Evolutionary conservation across 352 stramenopile species (phyloP).

Genomic region (Plasmopara halstedii): DNA sequence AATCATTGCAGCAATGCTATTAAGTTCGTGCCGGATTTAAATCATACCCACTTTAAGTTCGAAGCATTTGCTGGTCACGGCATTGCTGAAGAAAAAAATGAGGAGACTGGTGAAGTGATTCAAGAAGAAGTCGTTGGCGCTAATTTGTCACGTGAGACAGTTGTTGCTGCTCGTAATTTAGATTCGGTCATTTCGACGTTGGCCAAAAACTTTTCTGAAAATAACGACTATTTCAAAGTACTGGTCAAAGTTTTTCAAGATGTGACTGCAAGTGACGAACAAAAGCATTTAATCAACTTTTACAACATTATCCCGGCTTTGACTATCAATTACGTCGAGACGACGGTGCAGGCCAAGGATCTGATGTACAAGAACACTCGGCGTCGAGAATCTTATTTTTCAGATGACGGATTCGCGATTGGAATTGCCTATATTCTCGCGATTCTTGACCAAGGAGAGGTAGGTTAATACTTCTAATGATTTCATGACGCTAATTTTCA

Average conservation of each 20-base stretch:
- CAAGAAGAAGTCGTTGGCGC: conserved; percentile 44
- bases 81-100: conserved; percentile 45
- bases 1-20: conserved; percentile 90
- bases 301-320: conserved; percentile 85
- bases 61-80: conserved; percentile 61
- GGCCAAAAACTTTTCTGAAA: conserved; percentile 86
- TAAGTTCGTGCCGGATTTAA: conserved; percentile 88
- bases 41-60: conserved; percentile 82
- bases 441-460: conserved; percentile 84
- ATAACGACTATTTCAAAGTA: conserved; percentile 92
- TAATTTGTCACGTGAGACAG: conserved; percentile 69
- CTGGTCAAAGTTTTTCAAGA: conserved; percentile 86
- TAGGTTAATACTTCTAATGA: conserved; percentile 13
- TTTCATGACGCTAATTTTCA: neutral
- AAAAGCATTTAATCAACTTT: conserved; percentile 91
- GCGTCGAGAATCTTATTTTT: conserved; percentile 92
- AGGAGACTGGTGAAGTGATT: conserved; percentile 40
- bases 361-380: conserved; percentile 94
- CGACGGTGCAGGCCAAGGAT: conserved; percentile 88
- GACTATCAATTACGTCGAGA: conserved; percentile 88
- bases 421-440: conserved; percentile 91
- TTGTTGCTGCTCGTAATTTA: conserved; percentile 79
- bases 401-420: conserved; percentile 93
- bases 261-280: conserved; percentile 77
- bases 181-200: conserved; percentile 83